A percentile compares a stretch with the other conserved stretches of the same genome.
These are phyloP conservation scores for Aspergillus carlsbadensis DNA, from an alignment of 495 filamentous ascomycete genomes.

Conservation along the genomic window DNA sequence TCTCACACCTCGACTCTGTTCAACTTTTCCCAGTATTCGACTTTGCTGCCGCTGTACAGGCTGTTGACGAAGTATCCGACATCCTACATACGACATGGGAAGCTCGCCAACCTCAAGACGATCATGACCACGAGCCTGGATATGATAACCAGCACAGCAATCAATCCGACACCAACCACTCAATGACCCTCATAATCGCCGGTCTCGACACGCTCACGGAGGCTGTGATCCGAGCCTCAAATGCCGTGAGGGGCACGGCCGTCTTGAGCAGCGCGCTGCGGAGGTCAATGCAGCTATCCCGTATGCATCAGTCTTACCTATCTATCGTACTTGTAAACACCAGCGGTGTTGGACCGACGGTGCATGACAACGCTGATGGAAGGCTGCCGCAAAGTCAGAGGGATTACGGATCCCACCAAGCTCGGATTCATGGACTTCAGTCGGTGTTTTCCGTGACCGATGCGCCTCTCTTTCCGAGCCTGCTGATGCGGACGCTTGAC, in stretches of 20 bases:
- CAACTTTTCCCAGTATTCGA: conserved; percentile 40
- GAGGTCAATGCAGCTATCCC: conserved; percentile 33
- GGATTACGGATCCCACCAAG: neutral
- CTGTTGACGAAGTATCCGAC: conserved; percentile 34
- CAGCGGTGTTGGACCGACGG: conserved; percentile 29
- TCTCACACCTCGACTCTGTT: conserved; percentile 37
- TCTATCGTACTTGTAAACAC: conserved; percentile 43
- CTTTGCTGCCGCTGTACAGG: conserved; percentile 33
- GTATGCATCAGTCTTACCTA: conserved; percentile 27
- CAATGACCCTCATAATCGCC: conserved; percentile 30
- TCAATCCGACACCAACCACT: conserved; percentile 1
- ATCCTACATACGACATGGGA: conserved; percentile 16
- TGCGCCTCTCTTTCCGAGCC: conserved; percentile 29
- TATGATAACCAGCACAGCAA: too few species aligned
- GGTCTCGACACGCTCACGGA: conserved; percentile 44
- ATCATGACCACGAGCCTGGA: conserved; percentile 3
- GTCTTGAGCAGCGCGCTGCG: conserved; percentile 34
- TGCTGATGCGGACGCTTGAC: conserved; percentile 42
- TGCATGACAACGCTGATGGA: neutral
- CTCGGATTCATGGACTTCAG: conserved; percentile 27
- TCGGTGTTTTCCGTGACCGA: conserved; percentile 32
- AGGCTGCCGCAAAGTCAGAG: neutral
- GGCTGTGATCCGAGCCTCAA: conserved; percentile 39
- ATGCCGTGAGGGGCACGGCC: conserved; percentile 38
- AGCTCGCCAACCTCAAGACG: conserved; percentile 1